Percentiles rank a stretch among this genome's conserved stretches.
Evolutionary conservation across 2,329 filamentous ascomycete genomes (phyloP).

Genomic region (Ophioceras dolichostomum): DNA sequence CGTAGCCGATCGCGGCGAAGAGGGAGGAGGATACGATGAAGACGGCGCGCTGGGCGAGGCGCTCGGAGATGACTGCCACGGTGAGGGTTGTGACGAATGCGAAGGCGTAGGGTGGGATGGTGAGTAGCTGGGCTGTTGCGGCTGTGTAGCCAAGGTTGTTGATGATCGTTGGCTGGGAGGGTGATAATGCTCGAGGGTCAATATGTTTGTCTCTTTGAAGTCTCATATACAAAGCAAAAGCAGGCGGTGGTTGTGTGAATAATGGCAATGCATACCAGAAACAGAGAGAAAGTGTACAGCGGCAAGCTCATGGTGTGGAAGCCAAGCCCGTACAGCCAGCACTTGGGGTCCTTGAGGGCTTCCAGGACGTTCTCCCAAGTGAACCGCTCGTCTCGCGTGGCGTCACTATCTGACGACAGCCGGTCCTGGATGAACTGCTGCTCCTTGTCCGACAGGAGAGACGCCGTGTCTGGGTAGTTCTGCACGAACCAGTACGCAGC

Average conservation of each 20-base stretch:
- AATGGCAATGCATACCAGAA: slow-evolving; percentile 38
- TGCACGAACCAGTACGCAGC: slow-evolving; percentile 48
- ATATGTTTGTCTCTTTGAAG: no score
- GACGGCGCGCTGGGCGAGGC: slow-evolving; percentile 40
- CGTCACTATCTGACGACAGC: slow-evolving; percentile 55
- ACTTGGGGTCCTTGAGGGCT: slow-evolving; percentile 55
- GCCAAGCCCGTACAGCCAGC: slow-evolving; percentile 59
- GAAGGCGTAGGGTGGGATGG: slow-evolving; percentile 52
- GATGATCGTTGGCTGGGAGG: slow-evolving; percentile 40
- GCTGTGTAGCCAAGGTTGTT: slow-evolving; percentile 39
- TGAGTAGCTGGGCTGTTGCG: slow-evolving; percentile 43
- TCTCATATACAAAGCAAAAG: no score
- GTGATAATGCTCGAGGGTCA: slow-evolving; percentile 8
- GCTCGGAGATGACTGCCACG: slow-evolving; percentile 49
- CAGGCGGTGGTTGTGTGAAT: no score
- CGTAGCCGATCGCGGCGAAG: slow-evolving; percentile 50
- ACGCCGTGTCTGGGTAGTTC: slow-evolving; percentile 49
- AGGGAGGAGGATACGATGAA: slow-evolving; percentile 48
- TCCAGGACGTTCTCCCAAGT: slow-evolving; percentile 52
- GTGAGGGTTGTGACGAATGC: slow-evolving; percentile 46
- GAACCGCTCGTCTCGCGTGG: slow-evolving; percentile 56
- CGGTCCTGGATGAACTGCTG: slow-evolving; percentile 47
- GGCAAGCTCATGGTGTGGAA: slow-evolving; percentile 63
- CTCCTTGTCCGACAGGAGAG: slow-evolving; percentile 42
- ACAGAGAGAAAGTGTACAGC: slow-evolving; percentile 42